Evolutionary conservation across 306 rosid genomes (phyloP).

Genomic region (Acacia melanoxylon): DNA sequence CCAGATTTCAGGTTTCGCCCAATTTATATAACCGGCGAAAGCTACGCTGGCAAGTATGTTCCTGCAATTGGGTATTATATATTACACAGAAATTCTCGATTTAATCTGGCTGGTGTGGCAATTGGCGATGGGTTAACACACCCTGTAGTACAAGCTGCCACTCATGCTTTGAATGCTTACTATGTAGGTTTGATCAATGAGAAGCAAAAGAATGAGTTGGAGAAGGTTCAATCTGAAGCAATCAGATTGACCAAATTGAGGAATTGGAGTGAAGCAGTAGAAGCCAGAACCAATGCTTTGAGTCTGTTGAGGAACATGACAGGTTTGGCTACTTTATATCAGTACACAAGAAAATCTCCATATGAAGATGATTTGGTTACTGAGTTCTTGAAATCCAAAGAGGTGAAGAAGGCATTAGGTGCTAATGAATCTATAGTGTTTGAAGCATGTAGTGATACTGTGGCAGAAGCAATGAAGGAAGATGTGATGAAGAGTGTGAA

Average conservation of each 20-base stretch:
- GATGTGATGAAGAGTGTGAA: not conserved
- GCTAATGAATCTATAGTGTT: conserved; percentile 28
- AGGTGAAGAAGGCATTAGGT: conserved; percentile 26
- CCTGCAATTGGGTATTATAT: not conserved
- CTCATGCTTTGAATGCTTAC: not conserved
- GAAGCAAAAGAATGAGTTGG: not conserved
- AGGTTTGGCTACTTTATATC: not conserved
- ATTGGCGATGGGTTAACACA: not conserved
- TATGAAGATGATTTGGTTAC: not conserved
- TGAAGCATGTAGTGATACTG: conserved; percentile 32
- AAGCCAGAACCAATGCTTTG: not conserved
- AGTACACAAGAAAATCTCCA: not conserved
- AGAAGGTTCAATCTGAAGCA: not conserved
- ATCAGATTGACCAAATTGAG: not conserved
- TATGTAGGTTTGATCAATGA: not conserved
- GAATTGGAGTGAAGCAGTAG: not conserved
- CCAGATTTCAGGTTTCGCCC: not conserved
- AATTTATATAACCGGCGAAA: not conserved
- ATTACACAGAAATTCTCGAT: not conserved
- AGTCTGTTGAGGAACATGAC: not conserved
- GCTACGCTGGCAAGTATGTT: not conserved
- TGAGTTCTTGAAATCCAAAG: not conserved
- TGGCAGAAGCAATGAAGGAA: conserved; percentile 64
- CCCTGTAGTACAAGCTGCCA: not conserved
- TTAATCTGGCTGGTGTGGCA: not conserved